Conservation (phyloP, 257 asterid genomes). For the Jaltomata sinuosa region DNA sequence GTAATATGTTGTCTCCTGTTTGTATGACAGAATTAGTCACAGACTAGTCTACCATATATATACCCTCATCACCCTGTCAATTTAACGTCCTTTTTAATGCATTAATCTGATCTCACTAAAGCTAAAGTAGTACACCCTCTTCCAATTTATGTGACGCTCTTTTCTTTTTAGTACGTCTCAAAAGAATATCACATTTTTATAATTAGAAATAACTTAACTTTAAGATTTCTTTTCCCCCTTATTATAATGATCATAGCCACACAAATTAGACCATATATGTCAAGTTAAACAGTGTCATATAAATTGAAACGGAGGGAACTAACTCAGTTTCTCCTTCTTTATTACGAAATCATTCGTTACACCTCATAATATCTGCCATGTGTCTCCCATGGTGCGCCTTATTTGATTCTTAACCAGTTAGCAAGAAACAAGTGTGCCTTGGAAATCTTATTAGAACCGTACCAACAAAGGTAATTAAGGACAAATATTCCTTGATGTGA, state of each 20-base stretch:
- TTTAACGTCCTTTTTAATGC: constrained; percentile 7
- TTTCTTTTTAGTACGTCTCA: too few relatives aligned
- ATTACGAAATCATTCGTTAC: constrained; percentile 8
- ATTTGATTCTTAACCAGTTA: constrained; percentile 19
- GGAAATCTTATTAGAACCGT: constrained; percentile 2
- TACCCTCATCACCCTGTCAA: constrained; percentile 14
- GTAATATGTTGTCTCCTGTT: constrained; percentile 19
- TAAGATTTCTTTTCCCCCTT: too few relatives aligned
- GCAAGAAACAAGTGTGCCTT: constrained; percentile 18
- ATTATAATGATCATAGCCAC: too few relatives aligned
- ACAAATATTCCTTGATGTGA: constrained; percentile 6
- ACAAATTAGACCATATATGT: too few relatives aligned
- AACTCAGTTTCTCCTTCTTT: constrained; percentile 7
- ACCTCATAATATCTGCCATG: constrained; percentile 25
- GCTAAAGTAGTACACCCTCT: neutral
- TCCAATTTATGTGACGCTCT: too few relatives aligned
- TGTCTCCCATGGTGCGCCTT: constrained; percentile 18
- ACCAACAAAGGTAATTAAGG: constrained; percentile 9
- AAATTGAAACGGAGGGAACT: neutral
- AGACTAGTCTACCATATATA: constrained; percentile 14
- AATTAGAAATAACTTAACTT: neutral
- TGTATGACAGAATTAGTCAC: constrained; percentile 17
- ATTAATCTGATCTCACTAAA: constrained; percentile 16
- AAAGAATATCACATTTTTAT: too few relatives aligned
- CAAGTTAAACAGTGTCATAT: neutral